A percentile compares a stretch with the other conserved stretches of the same genome.
phyloP scores from a whole-genome alignment of 768 basidiomycete genomes.

The Suillus clintonianus region DNA sequence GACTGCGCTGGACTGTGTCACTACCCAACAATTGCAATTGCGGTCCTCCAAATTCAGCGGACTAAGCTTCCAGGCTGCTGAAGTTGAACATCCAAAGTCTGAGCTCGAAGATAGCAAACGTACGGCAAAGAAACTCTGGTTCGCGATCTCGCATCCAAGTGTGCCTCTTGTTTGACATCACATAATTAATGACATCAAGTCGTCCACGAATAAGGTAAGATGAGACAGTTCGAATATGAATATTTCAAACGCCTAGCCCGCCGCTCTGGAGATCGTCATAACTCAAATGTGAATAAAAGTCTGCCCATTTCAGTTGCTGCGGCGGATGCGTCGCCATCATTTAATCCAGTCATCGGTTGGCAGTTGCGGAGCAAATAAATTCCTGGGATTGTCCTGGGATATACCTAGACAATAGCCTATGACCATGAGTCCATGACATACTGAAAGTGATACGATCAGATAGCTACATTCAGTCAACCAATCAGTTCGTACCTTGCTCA shows the following conservation, averaged over 20 bases:
- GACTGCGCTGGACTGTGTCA: not conserved
- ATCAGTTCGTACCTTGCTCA: not conserved
- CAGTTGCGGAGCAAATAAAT: not conserved
- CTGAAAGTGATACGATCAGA: not conserved
- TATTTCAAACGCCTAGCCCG: not conserved
- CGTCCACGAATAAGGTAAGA: not conserved
- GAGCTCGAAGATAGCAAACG: not conserved
- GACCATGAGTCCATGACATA: not conserved
- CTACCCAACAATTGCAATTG: not conserved
- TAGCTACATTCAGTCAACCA: not conserved
- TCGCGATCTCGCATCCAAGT: not conserved
- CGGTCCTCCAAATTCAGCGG: not conserved
- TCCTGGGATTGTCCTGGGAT: no score
- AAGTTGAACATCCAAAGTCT: not conserved
- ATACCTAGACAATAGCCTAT: not conserved
- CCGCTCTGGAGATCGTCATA: not conserved
- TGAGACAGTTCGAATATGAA: not conserved
- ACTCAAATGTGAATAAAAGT: no score
- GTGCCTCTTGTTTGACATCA: not conserved
- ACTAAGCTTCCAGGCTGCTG: not conserved
- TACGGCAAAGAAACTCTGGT: not conserved
- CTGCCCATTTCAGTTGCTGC: no score
- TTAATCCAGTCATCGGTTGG: not conserved
- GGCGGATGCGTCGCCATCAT: no score
- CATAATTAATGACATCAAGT: not conserved